A percentile compares a stretch with the other conserved stretches of the same genome.
Evolutionary conservation across 345 rosid genomes (phyloP).

Genomic region (Cardamine chenopodiifolia): DNA sequence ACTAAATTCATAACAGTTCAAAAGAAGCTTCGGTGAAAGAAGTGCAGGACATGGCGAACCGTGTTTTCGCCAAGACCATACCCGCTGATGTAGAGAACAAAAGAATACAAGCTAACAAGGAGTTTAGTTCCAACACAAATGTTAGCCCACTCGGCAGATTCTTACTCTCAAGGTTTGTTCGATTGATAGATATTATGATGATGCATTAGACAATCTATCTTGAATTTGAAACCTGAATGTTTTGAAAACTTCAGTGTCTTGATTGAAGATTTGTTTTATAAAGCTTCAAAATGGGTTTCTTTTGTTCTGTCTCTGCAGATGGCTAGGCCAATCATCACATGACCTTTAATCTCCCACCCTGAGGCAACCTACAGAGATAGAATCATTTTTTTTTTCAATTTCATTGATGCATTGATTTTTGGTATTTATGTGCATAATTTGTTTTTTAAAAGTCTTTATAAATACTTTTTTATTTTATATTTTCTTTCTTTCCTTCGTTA

Average conservation of each 20-base stretch:
- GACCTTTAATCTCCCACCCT: slow-evolving; percentile 57
- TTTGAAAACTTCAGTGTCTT: background rate
- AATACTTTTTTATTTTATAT: slow-evolving; percentile 25
- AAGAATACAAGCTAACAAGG: slow-evolving; percentile 71
- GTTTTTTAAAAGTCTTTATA: slow-evolving; percentile 38
- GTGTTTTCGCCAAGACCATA: slow-evolving; percentile 51
- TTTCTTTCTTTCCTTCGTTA: background rate
- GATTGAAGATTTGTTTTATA: background rate
- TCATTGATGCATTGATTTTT: slow-evolving; percentile 52
- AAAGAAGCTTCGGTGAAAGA: slow-evolving; percentile 74
- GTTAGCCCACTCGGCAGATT: slow-evolving; percentile 91
- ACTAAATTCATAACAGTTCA: slow-evolving; percentile 57
- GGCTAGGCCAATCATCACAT: slow-evolving; percentile 77
- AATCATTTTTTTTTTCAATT: slow-evolving; percentile 15
- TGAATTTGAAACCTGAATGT: background rate
- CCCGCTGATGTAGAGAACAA: slow-evolving; percentile 54
- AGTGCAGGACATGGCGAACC: slow-evolving; percentile 66
- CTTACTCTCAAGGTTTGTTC: slow-evolving; percentile 83
- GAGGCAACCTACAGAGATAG: slow-evolving; percentile 37
- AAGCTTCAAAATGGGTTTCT: background rate
- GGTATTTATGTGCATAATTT: slow-evolving; percentile 55
- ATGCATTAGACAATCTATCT: background rate
- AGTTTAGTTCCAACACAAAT: slow-evolving; percentile 61
- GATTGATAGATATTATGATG: background rate
- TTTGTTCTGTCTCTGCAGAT: slow-evolving; percentile 52